Conservation (phyloP, 228 moss, liverwort and hornwort genomes). For the Sphagnum magellanicum region DNA sequence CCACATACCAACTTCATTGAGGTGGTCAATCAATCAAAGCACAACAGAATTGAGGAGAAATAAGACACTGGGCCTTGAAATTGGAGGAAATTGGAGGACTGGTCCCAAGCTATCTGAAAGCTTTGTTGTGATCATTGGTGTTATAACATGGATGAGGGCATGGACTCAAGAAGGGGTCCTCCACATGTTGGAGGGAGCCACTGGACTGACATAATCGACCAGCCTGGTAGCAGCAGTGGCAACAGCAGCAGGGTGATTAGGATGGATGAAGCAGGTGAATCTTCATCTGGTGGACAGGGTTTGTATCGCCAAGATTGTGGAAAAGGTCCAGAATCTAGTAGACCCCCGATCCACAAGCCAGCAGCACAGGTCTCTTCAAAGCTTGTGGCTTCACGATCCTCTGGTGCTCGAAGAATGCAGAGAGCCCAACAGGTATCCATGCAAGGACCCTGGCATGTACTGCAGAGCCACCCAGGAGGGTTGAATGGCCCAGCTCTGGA, state of each 20-base stretch:
- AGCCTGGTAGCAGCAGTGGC: conserved; percentile 45
- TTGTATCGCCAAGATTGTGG: conserved; percentile 48
- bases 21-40: too few relatives aligned
- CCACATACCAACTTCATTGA: too few relatives aligned
- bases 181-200: conserved; percentile 45
- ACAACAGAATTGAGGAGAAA: too few relatives aligned
- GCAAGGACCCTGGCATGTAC: conserved; percentile 50
- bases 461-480: conserved; percentile 45
- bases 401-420: conserved; percentile 52
- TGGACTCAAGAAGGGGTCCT: conserved; percentile 58
- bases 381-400: conserved; percentile 44
- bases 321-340: conserved; percentile 67
- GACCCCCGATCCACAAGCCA: conserved; percentile 49
- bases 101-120: too few relatives aligned
- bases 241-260: conserved; percentile 33
- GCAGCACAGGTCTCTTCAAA: conserved; percentile 52
- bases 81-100: too few relatives aligned
- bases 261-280: conserved; percentile 65
- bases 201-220: conserved; percentile 56
- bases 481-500: conserved; percentile 32
- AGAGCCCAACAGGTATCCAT: conserved; percentile 40
- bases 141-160: conserved; percentile 51
- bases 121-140: background rate
- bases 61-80: too few relatives aligned
- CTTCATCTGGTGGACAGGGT: conserved; percentile 39